Conservation (phyloP, 1,139 yeast species). For the Schizosaccharomyces versatilis region DNA sequence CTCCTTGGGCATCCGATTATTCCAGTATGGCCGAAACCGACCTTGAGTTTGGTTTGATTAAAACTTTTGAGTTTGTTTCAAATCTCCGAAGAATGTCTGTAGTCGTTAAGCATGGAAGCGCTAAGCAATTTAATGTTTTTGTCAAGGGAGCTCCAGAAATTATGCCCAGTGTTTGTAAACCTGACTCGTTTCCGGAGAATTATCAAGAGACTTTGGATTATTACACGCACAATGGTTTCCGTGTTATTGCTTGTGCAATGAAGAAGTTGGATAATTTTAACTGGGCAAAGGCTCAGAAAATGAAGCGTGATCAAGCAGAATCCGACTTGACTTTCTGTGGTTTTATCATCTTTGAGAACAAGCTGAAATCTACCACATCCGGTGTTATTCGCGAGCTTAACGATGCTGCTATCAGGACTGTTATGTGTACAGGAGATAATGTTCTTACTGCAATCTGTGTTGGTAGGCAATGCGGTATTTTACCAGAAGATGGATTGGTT, state of each 20-base stretch:
- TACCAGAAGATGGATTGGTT: conserved; percentile 28
- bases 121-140: conserved; percentile 25
- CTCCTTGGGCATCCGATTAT: neutral
- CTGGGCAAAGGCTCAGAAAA: conserved; percentile 22
- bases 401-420: conserved; percentile 52
- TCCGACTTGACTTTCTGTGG: conserved; percentile 52
- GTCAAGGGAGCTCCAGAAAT: conserved; percentile 97
- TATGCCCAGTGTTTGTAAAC: conserved; percentile 55
- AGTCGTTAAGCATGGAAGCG: conserved; percentile 26
- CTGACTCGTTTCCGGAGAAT: conserved; percentile 47
- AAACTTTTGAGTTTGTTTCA: conserved; percentile 69
- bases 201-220: conserved; percentile 53
- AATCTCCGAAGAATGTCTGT: conserved; percentile 82
- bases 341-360: conserved; percentile 78
- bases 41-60: conserved; percentile 30
- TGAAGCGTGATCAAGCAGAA: conserved; percentile 46
- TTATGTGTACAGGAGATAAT: conserved; percentile 97
- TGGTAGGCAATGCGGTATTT: conserved; percentile 57
- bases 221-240: conserved; percentile 79
- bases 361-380: conserved; percentile 48
- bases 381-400: conserved; percentile 36
- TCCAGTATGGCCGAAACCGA: neutral
- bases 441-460: conserved; percentile 86
- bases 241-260: conserved; percentile 87
- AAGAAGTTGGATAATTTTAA: conserved; percentile 27